Conservation (phyloP, 495 filamentous ascomycete species). For the Stereocaulon alpinum region DNA sequence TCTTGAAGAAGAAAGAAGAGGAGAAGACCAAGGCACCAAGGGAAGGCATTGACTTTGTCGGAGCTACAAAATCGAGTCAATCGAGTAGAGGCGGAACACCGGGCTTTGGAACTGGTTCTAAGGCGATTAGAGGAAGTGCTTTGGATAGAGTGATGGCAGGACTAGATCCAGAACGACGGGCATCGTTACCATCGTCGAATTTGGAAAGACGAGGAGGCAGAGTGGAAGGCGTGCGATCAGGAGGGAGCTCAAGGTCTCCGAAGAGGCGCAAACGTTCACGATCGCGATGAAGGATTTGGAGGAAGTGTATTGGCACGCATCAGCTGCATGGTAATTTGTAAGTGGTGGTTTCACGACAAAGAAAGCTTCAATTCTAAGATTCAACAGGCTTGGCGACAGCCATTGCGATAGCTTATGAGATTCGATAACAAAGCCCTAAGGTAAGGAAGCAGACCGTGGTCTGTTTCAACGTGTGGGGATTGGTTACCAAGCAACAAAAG, state of each 20-base stretch:
- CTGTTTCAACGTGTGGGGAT: too few species aligned
- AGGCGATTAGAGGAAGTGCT: conserved; percentile 17
- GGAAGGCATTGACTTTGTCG: conserved; percentile 68
- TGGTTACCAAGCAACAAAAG: too few species aligned
- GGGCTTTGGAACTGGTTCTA: background rate
- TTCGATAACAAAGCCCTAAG: too few species aligned
- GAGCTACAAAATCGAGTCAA: conserved; percentile 28
- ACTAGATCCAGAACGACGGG: conserved; percentile 15
- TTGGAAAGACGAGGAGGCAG: background rate
- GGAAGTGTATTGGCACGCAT: too few species aligned
- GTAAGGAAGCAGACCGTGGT: too few species aligned
- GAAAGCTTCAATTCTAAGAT: too few species aligned
- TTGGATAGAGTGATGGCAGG: conserved; percentile 23
- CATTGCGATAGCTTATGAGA: too few species aligned
- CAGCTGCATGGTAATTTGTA: too few species aligned
- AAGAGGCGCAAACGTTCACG: conserved; percentile 27
- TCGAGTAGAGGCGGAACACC: background rate
- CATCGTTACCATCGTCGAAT: background rate
- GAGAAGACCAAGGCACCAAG: conserved; percentile 43
- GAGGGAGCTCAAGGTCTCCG: conserved; percentile 33
- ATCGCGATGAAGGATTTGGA: background rate
- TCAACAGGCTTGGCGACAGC: too few species aligned
- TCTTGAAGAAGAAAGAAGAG: conserved; percentile 48
- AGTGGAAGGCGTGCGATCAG: conserved; percentile 11
- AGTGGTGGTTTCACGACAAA: too few species aligned